Conservation (phyloP, 768 basidiomycete species). For the Tephrocybe sp. region DNA sequence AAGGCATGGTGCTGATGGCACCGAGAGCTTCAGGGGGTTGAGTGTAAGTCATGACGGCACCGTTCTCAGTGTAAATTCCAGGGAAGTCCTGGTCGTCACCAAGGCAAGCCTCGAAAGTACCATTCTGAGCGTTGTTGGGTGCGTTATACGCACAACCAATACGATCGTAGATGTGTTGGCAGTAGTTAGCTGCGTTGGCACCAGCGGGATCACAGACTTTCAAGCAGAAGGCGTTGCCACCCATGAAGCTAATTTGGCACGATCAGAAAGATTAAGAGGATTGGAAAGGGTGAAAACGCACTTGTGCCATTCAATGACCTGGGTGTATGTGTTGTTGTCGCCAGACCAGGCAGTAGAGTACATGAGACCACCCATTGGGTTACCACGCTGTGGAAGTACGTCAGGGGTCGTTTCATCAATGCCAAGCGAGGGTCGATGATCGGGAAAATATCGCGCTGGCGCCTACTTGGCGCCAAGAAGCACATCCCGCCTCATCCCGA, state of each 20-base stretch:
- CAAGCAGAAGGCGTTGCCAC: slow-evolving; percentile 60
- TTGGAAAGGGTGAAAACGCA: slow-evolving; percentile 23
- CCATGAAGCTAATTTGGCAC: slow-evolving; percentile 57
- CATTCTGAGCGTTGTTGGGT: slow-evolving; percentile 57
- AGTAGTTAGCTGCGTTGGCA: slow-evolving; percentile 48
- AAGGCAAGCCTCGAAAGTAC: slow-evolving; percentile 61
- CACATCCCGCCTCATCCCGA: not conserved
- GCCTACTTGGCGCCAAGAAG: too few relatives aligned
- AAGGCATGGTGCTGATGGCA: slow-evolving; percentile 34
- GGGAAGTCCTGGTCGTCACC: slow-evolving; percentile 63
- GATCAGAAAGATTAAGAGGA: not conserved
- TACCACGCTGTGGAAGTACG: slow-evolving; percentile 56
- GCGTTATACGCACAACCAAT: slow-evolving; percentile 75
- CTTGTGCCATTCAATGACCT: slow-evolving; percentile 71
- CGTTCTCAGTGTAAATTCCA: slow-evolving; percentile 43
- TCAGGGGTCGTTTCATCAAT: slow-evolving; percentile 7
- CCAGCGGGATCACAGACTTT: slow-evolving; percentile 66
- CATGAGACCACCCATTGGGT: slow-evolving; percentile 71
- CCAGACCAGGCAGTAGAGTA: slow-evolving; percentile 55
- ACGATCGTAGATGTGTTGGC: slow-evolving; percentile 73
- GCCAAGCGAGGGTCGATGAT: not conserved
- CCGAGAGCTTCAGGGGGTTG: slow-evolving; percentile 39
- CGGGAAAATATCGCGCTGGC: slow-evolving; percentile 1
- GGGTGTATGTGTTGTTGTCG: slow-evolving; percentile 41
- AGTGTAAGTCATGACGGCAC: slow-evolving; percentile 36